Evolutionary conservation across 345 rosid species (phyloP), one percentile per base, ranked within the genome.

Genomic region (Trapa incisa): DNA sequence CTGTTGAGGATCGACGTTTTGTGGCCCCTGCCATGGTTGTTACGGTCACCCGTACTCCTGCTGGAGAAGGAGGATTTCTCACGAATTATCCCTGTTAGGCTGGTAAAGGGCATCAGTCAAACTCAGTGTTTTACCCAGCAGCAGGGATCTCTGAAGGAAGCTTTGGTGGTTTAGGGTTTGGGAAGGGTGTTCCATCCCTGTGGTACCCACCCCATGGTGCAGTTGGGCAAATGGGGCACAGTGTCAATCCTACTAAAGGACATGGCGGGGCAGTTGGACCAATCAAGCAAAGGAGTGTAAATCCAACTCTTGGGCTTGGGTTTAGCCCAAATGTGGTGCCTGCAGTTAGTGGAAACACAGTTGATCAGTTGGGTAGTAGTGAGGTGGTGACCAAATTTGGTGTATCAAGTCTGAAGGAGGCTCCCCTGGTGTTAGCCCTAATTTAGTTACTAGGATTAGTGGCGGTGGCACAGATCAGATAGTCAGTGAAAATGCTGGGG

Each of bases 1-100:
- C 71, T 7, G 41, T 80, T 1, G 87, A 88, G 62, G 91, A 88
- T 73, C 74, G 85, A 68, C 83, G 72, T 79, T 68, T 79, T 79
- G 76, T 70, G 9, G 29, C 29, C 29, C 78, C 71, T 36, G 74
- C 81, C 29, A 39, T 75, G 5, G 63, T 66, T 13, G 71, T 80
- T 29, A 50, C 76, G 7, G 58, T 67, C 4, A 29, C 76, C 1
- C 73, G 62, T 63, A 73, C 79, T 75, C 73, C 71, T 17, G 47
- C 33, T 17, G 73, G 67, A 1, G 86, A 82, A 22, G 29, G 29
- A 66, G 78, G 76, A 33, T 74, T 77, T 72, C 73, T 57, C 17
- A 9, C 77, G 56, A 68, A 42, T 37, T 71, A 74, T 2, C 75
- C 75, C 29, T 73, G 48, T 1, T 82, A 80, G 62, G 33, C 62